Percentiles rank a stretch among this genome's conserved stretches.
These are phyloP conservation scores for Hyaloperonospora arabidopsidis DNA, from an alignment of 352 stramenopile species.

Conservation along the genomic window DNA sequence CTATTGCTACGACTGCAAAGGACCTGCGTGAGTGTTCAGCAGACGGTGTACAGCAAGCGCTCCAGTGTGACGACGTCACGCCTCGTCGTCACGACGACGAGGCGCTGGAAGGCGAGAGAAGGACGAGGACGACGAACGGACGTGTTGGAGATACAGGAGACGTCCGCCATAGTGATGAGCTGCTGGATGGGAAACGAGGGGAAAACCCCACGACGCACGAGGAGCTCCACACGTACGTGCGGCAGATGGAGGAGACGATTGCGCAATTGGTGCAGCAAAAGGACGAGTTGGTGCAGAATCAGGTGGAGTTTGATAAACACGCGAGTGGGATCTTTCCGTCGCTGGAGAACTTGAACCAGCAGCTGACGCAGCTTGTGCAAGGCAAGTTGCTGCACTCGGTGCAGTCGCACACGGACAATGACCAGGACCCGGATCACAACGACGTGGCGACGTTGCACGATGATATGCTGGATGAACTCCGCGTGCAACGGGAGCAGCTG, in stretches of 20 bases:
- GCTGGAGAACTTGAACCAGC: conserved; percentile 68
- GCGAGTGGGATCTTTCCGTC: conserved; percentile 79
- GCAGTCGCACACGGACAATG: conserved; percentile 21
- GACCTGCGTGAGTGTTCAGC: conserved; percentile 59
- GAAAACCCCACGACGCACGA: conserved; percentile 29
- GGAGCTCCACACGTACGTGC: conserved; percentile 60
- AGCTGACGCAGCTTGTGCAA: conserved; percentile 71
- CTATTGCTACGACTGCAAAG: conserved; percentile 42
- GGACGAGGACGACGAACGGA: background rate
- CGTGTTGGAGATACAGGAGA: no score
- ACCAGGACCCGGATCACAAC: conserved; percentile 26
- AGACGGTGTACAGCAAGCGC: conserved; percentile 62
- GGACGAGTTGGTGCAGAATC: conserved; percentile 64
- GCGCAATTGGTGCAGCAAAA: conserved; percentile 71
- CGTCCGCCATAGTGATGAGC: no score
- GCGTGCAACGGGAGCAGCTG: conserved; percentile 61
- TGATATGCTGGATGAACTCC: conserved; percentile 63
- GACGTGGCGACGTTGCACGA: conserved; percentile 59
- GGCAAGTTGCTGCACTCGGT: conserved; percentile 43
- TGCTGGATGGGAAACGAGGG: background rate
- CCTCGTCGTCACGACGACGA: conserved; percentile 41
- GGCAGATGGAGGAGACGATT: conserved; percentile 78
- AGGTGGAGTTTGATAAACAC: conserved; percentile 76
- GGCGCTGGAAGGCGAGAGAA: background rate
- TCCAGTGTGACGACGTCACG: conserved; percentile 58